phyloP scores from a whole-genome alignment of 2,329 filamentous ascomycete species.

The Aureobasidium musti region DNA sequence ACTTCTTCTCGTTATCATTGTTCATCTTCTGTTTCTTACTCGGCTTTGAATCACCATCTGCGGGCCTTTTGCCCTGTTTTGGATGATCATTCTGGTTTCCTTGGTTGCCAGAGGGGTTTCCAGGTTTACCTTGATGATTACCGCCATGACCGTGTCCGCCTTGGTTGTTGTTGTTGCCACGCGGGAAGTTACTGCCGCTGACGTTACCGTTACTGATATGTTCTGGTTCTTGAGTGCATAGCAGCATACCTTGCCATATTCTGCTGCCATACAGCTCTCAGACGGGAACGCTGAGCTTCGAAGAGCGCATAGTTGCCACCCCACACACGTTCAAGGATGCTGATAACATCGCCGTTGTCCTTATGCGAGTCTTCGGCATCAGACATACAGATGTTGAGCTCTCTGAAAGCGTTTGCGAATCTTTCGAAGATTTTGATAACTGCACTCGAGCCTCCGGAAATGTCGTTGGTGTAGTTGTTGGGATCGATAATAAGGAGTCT shows the following conservation, averaged over 20 bases:
- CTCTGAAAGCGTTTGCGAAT: conserved; percentile 66
- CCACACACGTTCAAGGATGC: conserved; percentile 71
- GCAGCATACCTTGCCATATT: conserved; percentile 30
- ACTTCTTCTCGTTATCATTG: conserved; percentile 8
- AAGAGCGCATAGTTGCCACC: conserved; percentile 80
- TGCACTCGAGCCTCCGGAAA: conserved; percentile 79
- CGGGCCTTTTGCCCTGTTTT: conserved; percentile 20
- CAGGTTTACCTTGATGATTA: conserved; percentile 10
- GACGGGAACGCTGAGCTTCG: conserved; percentile 64
- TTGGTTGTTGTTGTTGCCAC: conserved; percentile 2
- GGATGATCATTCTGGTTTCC: conserved; percentile 22
- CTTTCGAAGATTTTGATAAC: conserved; percentile 65
- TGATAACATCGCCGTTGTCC: conserved; percentile 44
- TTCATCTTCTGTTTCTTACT: conserved; percentile 26
- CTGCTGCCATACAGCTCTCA: conserved; percentile 45
- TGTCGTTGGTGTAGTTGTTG: conserved; percentile 81
- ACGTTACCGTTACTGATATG: conserved; percentile 15
- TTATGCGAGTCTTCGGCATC: conserved; percentile 46
- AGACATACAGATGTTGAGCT: conserved; percentile 47
- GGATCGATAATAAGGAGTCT: conserved; percentile 90
- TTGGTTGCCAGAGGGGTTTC: conserved; percentile 12
- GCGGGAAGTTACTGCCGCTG: conserved; percentile 19
- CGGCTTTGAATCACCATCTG: conserved; percentile 14
- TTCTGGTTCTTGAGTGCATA: conserved; percentile 12
- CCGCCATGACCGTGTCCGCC: background rate